These are phyloP conservation scores for Phytophthora hybrid DNA, from an alignment of 352 stramenopile species.

Conservation along the genomic window DNA sequence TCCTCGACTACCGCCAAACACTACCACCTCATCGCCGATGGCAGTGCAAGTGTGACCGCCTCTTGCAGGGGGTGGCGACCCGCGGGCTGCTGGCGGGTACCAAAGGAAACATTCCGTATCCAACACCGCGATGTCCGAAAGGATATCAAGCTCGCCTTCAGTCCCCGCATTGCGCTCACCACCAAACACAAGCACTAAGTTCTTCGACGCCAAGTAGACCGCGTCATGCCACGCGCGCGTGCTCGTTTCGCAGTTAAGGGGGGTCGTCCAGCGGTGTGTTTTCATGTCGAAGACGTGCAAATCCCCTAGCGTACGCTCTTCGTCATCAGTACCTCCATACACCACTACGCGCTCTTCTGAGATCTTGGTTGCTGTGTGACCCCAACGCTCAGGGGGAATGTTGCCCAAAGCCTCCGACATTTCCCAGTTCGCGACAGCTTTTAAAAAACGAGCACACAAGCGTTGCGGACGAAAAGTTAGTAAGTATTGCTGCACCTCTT, in stretches of 20 bases:
- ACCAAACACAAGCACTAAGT: slow-evolving; percentile 94
- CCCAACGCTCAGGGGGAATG: slow-evolving; percentile 80
- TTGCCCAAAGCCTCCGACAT: slow-evolving; percentile 46
- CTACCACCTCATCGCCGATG: slow-evolving; percentile 77
- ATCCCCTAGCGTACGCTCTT: slow-evolving; percentile 84
- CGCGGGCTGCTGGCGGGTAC: slow-evolving; percentile 91
- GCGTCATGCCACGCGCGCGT: slow-evolving; percentile 91
- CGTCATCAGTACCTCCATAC: slow-evolving; percentile 93
- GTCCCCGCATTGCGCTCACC: slow-evolving; percentile 79
- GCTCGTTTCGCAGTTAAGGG: slow-evolving; percentile 91
- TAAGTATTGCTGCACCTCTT: background rate
- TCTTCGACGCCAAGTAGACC: slow-evolving; percentile 89
- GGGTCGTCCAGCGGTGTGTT: slow-evolving; percentile 77
- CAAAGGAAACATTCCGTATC: slow-evolving; percentile 95
- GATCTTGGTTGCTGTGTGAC: slow-evolving; percentile 91
- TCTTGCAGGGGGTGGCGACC: slow-evolving; percentile 63
- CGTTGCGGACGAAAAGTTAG: background rate
- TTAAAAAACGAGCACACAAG: background rate
- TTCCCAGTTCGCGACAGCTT: slow-evolving; percentile 48
- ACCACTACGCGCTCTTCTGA: slow-evolving; percentile 88
- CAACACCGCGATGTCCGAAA: slow-evolving; percentile 91
- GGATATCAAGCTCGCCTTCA: slow-evolving; percentile 72
- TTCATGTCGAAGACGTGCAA: slow-evolving; percentile 89
- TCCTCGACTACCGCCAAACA: slow-evolving; percentile 81
- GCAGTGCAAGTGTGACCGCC: slow-evolving; percentile 83